phyloP scores from a whole-genome alignment of 164 flowering plant genomes.

The Echeveria elegans region DNA sequence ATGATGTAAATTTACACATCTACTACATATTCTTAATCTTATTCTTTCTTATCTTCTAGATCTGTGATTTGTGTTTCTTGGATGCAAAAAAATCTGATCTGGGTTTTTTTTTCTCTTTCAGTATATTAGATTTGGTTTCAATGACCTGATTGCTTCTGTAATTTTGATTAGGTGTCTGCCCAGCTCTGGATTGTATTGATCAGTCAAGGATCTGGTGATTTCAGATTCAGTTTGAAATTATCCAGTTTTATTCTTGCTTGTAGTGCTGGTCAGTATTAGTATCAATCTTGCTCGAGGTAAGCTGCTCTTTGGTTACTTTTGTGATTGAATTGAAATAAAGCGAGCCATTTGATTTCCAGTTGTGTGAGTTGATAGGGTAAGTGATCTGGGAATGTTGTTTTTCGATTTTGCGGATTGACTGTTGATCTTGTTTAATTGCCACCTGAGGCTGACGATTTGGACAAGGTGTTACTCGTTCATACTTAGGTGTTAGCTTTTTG shows the following conservation, averaged over 20 bases:
- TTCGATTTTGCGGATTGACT: background rate
- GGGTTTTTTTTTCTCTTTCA: background rate
- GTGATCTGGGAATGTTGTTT: background rate
- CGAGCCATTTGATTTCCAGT: too few species aligned
- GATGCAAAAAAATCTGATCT: background rate
- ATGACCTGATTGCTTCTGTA: background rate
- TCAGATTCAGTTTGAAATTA: background rate
- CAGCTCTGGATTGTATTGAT: conserved; percentile 2
- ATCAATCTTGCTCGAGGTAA: background rate
- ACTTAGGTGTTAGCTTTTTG: background rate
- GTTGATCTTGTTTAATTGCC: background rate
- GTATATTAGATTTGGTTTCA: background rate
- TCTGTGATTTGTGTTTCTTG: background rate
- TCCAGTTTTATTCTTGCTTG: background rate
- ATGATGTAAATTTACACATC: background rate
- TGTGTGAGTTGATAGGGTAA: background rate
- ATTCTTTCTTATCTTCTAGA: background rate
- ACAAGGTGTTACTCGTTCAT: background rate
- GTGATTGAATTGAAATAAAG: background rate
- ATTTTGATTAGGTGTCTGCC: background rate
- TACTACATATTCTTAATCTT: too few species aligned
- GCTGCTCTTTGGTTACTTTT: background rate
- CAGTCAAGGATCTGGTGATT: conserved; percentile 4
- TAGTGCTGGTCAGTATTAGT: background rate
- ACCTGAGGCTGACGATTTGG: background rate